Evolutionary conservation across 2,329 filamentous ascomycete genomes (phyloP).

Genomic region (Teratosphaeria zuluensis): DNA sequence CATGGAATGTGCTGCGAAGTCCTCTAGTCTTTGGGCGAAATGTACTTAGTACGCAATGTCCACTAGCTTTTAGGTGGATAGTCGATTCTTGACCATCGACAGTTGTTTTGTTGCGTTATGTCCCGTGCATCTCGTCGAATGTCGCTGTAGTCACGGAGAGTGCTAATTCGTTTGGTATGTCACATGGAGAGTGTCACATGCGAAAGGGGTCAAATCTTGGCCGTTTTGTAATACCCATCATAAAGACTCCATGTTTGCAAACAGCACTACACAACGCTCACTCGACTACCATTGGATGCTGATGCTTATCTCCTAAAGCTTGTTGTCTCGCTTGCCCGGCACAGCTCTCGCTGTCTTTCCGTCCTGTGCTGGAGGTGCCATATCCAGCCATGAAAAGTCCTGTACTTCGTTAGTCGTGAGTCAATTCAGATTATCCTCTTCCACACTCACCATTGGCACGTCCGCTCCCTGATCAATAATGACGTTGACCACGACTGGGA

Average conservation of each 20-base stretch:
- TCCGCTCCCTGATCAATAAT: slow-evolving; percentile 38
- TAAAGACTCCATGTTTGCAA: background rate
- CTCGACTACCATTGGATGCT: background rate
- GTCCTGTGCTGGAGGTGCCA: slow-evolving; percentile 6
- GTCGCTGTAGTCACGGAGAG: no score
- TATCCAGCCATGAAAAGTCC: slow-evolving; percentile 24
- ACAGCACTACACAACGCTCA: background rate
- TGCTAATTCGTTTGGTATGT: no score
- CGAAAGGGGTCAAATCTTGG: no score
- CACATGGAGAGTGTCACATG: no score
- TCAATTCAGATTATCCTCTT: background rate
- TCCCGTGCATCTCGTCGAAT: no score
- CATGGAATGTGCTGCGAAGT: no score
- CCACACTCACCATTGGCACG: slow-evolving; percentile 17
- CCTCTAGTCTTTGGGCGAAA: no score
- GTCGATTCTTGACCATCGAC: no score
- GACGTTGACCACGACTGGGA: slow-evolving; percentile 46
- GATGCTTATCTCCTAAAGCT: slow-evolving; percentile 6
- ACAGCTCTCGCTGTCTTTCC: background rate
- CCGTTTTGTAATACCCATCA: no score
- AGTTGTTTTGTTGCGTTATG: no score
- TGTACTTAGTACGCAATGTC: no score
- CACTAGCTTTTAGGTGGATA: no score
- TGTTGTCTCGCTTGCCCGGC: slow-evolving; percentile 12
- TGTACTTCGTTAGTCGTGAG: slow-evolving; percentile 8